Percentiles rank a stretch among this genome's conserved stretches.
Evolutionary conservation across 148 eudicot species (phyloP).

Genomic region (Chenopodium quinoa): DNA sequence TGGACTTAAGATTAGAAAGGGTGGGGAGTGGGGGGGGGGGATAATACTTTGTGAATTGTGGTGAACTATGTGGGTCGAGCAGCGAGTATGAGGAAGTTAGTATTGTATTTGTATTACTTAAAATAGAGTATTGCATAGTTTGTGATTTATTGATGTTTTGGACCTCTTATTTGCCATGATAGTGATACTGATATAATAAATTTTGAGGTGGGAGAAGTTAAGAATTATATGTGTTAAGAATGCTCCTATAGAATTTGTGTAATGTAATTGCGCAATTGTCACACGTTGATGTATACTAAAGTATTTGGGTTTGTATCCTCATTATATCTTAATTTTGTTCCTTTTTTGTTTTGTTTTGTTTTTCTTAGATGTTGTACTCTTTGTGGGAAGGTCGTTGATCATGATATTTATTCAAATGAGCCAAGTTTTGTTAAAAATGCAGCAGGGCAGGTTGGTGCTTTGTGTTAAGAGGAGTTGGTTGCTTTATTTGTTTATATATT

Average conservation of each 20-base stretch:
- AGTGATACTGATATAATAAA: too few species aligned
- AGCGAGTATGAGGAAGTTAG: neutral
- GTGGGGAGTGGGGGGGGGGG: too few species aligned
- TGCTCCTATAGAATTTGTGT: neutral
- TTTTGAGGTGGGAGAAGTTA: too few species aligned
- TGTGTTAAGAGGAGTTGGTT: constrained; percentile 1
- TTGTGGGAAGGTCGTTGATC: constrained; percentile 60
- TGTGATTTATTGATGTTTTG: too few species aligned
- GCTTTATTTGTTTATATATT: neutral
- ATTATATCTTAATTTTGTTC: neutral
- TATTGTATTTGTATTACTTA: neutral
- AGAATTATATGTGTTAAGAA: too few species aligned
- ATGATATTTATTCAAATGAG: constrained; percentile 48
- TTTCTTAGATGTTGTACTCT: constrained; percentile 53
- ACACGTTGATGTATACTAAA: neutral
- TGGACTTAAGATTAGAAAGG: too few species aligned
- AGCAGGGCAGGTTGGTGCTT: constrained; percentile 52
- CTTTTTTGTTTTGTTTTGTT: neutral
- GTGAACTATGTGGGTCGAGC: too few species aligned
- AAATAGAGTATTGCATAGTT: too few species aligned
- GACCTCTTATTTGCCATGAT: too few species aligned
- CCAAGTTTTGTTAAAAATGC: constrained; percentile 51
- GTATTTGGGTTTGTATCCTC: neutral
- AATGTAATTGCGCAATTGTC: neutral
- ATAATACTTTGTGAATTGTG: too few species aligned